Evolutionary conservation across 2,329 filamentous ascomycete species (phyloP), one percentile per base, ranked within the genome.

Genomic region (Anthostomella pinea): DNA sequence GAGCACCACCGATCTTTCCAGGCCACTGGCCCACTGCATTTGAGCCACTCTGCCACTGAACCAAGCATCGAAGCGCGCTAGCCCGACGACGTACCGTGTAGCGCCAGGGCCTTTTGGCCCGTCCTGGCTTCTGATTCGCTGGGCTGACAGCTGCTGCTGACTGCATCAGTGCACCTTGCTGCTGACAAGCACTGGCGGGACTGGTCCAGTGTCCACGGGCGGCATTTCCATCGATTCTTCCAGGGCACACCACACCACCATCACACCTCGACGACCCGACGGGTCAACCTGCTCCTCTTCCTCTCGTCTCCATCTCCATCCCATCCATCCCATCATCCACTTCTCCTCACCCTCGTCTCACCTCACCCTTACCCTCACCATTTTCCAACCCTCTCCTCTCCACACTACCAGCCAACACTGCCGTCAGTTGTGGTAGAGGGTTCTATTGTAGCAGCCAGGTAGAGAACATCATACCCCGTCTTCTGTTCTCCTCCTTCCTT

Each of bases 401-500:
- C 15, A 28, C 36, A n/a, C n/a, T n/a, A n/a, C n/a, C n/a, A n/a
- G n/a, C 44, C 41, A 42, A 37, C 42, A 44, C 49, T 45, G 44
- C 48, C 27, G 46, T 24, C 37, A 48, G 43, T 41, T 42, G 43
- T 46, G n/a, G n/a, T n/a, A 51, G 51, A 52, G 51, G 49, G 49
- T 45, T 36, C 34, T 38, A 33, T 51, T 35, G 39, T 46, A 46
- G 30, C 41, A 42, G 33, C 33, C 45, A 45, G 43, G 39, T 35
- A 43, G 41, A 52, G 32, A 49, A 52, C 52, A 46, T 41, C 45
- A 35, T 30, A 39, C 42, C 35, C 30, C 41, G 43, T 51, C 51
- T 58, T 47, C 38, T 44, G 36, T 51, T 52, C 47, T 51, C 45
- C 49, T 47, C 48, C 44, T 51, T 54, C 44, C 39, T 51, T 46